phyloP scores from a whole-genome alignment of 2,329 filamentous ascomycete genomes.

The Arthrobotrys sphaeroides region DNA sequence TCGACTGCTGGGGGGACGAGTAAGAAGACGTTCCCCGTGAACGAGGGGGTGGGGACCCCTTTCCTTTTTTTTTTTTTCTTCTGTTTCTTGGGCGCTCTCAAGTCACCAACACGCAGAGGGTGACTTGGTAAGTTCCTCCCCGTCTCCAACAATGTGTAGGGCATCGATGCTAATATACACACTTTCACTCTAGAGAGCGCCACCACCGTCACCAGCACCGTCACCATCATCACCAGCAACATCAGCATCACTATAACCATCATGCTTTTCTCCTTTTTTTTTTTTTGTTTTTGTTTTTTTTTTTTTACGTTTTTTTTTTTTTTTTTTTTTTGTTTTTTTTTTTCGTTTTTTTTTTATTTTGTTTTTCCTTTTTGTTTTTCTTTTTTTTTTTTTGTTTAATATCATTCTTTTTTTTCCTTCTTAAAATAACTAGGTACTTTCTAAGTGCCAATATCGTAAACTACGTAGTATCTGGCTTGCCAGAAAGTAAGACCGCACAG shows the following conservation, averaged over 20 bases:
- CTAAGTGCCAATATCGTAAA: too few species aligned
- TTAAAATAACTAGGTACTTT: too few species aligned
- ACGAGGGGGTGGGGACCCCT: background rate
- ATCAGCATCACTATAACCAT: too few species aligned
- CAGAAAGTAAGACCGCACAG: too few species aligned
- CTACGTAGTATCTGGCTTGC: too few species aligned
- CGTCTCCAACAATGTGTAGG: too few species aligned
- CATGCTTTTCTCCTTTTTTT: too few species aligned
- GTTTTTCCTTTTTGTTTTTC: background rate
- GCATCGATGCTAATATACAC: too few species aligned
- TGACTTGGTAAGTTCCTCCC: background rate
- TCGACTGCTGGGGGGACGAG: background rate
- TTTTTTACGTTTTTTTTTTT: background rate
- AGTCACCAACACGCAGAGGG: background rate
- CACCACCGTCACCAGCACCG: too few species aligned
- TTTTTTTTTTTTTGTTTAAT: background rate
- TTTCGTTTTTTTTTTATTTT: background rate
- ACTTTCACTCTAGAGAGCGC: too few species aligned
- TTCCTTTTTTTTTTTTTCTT: background rate
- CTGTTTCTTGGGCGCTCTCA: background rate
- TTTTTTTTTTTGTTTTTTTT: background rate
- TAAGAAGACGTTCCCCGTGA: background rate
- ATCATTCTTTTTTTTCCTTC: background rate
- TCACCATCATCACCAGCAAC: too few species aligned
- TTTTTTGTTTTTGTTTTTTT: background rate